Percentiles rank a stretch among this genome's conserved stretches.
Conservation (phyloP, 2,329 filamentous ascomycete species). For the Curvularia verruculosa region DNA sequence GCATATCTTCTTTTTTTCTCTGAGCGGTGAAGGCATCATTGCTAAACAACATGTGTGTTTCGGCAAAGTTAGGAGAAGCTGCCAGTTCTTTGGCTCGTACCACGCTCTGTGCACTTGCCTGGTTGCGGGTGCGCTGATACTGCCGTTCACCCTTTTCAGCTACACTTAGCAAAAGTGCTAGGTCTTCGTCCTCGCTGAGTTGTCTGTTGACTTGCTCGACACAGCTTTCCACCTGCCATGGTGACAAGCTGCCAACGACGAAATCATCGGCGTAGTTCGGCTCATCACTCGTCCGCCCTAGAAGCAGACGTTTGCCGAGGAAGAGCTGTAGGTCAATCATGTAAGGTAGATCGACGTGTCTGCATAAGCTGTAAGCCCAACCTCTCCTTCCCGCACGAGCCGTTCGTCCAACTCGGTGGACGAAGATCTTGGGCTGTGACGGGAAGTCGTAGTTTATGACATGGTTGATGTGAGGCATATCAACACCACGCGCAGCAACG, state of each 20-base stretch:
- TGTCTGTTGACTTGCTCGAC: constrained; percentile 85
- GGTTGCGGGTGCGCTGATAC: constrained; percentile 86
- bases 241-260: constrained; percentile 75
- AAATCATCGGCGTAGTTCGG: constrained; percentile 82
- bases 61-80: constrained; percentile 70
- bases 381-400: constrained; percentile 90
- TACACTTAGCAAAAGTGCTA: constrained; percentile 72
- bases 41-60: constrained; percentile 80
- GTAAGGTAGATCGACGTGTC: constrained; percentile 88
- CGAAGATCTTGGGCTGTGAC: constrained; percentile 93
- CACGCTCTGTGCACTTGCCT: constrained; percentile 87
- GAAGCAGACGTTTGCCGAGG: constrained; percentile 78
- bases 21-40: constrained; percentile 64
- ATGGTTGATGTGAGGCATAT: constrained; percentile 94
- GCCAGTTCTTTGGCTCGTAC: constrained; percentile 83
- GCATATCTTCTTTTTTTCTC: constrained; percentile 78
- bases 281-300: constrained; percentile 68
- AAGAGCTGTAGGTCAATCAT: constrained; percentile 93
- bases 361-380: constrained; percentile 92
- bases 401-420: constrained; percentile 94
- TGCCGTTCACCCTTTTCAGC: constrained; percentile 89
- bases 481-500: constrained; percentile 94
- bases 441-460: constrained; percentile 99
- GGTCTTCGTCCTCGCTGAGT: constrained; percentile 75
- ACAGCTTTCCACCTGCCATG: constrained; percentile 74